Percentiles rank a stretch among this genome's conserved stretches.
phyloP scores from a whole-genome alignment of 176 grass and related monocot species.

The Cenchrus purpureus region DNA sequence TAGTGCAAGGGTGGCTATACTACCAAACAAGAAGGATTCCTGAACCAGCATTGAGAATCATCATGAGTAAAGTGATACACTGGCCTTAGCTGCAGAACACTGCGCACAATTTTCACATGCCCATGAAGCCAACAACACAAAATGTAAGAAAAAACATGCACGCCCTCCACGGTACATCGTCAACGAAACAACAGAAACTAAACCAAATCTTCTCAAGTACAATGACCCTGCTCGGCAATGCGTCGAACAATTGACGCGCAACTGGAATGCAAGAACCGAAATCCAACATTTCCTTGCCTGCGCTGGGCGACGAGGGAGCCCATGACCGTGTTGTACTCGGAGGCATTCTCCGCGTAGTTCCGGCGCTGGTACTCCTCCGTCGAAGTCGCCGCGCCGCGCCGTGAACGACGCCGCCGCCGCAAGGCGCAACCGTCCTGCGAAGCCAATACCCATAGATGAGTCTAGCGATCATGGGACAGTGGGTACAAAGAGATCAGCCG shows the following conservation, averaged over 20 bases:
- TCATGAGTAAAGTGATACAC: background rate
- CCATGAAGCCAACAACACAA: background rate
- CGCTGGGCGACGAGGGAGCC: slow-evolving; percentile 80
- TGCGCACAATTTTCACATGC: background rate
- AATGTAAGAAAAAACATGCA: background rate
- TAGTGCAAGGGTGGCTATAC: background rate
- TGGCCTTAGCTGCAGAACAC: background rate
- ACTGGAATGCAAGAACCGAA: background rate
- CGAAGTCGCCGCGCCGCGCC: slow-evolving; percentile 51
- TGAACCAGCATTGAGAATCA: background rate
- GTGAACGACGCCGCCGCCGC: slow-evolving; percentile 22
- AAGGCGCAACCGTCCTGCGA: slow-evolving; percentile 43
- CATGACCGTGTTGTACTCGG: slow-evolving; percentile 97
- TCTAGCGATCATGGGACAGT: rapidly evolving
- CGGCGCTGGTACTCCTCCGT: slow-evolving; percentile 76
- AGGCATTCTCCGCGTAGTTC: slow-evolving; percentile 84
- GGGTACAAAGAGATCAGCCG: background rate
- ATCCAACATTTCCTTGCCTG: slow-evolving; percentile 44
- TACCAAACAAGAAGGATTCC: background rate
- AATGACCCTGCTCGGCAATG: slow-evolving; percentile 28
- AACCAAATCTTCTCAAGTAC: background rate
- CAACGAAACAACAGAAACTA: background rate
- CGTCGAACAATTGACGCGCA: slow-evolving; percentile 60
- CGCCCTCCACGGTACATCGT: background rate
- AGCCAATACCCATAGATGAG: slow-evolving; percentile 26